Evolutionary conservation across 352 stramenopile genomes (phyloP), one percentile per base, ranked within the genome.

Genomic region (Bremia lactucae): DNA sequence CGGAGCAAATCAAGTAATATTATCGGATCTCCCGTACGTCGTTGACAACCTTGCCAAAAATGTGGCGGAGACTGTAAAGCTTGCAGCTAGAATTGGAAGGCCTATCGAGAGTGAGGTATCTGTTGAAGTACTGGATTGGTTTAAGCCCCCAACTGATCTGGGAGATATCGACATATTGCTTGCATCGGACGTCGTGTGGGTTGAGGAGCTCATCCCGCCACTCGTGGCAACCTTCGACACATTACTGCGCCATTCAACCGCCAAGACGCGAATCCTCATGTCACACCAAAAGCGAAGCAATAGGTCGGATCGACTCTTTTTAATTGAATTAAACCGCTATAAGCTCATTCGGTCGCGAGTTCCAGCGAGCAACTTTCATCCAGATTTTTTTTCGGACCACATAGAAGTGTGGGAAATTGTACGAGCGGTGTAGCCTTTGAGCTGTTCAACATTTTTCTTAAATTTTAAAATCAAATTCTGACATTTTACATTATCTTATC

Each of bases 141-240:
- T 86, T 44, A 31, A 64, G 9, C 69, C 74, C 10, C 61, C 53
- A 2, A 62, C 36, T 3, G 44, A 84, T n/a, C 41, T 87, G 10
- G 71, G 63, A 15, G 45, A 70, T 21, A 52, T 96, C 19, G 79
- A 96, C 44, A 48, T 93, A 14, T 60, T 96, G 20, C 36, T 96
- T 18, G 83, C 81, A 18, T 89, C 87, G 6, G 87, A 95, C 52
- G 85, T 96, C 36, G 84, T 96, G 25, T 96, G 87, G 85, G 64
- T 95, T 13, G 68, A 91, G 31, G 65, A 87, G 43, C 75, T 96
- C 26, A 89, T 96, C 20, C 47, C 61, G 2, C 80, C 87, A 21
- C 75, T 96, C 14, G 85, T 95, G 13, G 13, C 49, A 11, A 92
- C 84, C 0, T 72, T 96, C 25, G 60, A 70, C 13, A 41, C 34